Percentiles rank a stretch among this genome's conserved stretches.
Conservation (phyloP, 306 rosid genomes). For the Aeschynomene evenia region DNA sequence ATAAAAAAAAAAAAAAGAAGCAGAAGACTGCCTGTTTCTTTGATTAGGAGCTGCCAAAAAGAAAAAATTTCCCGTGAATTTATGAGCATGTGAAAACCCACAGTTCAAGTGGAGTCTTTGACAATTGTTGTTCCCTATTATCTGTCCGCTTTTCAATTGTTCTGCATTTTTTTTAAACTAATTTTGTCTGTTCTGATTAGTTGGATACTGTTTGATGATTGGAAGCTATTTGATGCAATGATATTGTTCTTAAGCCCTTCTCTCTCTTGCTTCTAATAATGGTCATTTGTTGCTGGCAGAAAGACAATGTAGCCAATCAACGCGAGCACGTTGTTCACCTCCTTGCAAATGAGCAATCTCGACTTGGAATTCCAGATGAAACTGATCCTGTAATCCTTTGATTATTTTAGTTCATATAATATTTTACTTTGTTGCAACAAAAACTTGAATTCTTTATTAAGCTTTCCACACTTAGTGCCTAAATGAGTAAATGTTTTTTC, state of each 20-base stretch:
- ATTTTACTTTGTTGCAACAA: not conserved
- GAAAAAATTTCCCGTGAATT: not conserved
- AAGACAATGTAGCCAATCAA: conserved; percentile 89
- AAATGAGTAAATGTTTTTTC: not conserved
- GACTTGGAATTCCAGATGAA: conserved; percentile 65
- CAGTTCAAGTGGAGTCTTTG: not conserved
- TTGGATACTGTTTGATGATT: conserved; percentile 7
- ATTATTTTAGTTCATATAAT: not conserved
- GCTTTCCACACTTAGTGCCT: not conserved
- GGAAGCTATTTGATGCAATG: not conserved
- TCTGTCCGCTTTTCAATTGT: not conserved
- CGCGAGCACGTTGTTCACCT: conserved; percentile 84
- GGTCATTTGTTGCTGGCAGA: conserved; percentile 51
- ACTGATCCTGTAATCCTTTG: conserved; percentile 68
- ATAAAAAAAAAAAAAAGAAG: too few species aligned
- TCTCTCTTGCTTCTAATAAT: conserved; percentile 25
- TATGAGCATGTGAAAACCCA: conserved; percentile 7
- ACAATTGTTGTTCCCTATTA: not conserved
- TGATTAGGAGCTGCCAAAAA: not conserved
- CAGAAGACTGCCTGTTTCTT: not conserved
- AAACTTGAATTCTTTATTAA: not conserved
- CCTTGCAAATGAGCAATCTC: conserved; percentile 91
- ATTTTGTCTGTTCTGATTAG: conserved; percentile 5
- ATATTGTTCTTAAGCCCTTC: not conserved
- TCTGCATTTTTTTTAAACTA: not conserved